These are phyloP conservation scores for Neltuma alba DNA, from an alignment of 306 rosid genomes.

Conservation along the genomic window DNA sequence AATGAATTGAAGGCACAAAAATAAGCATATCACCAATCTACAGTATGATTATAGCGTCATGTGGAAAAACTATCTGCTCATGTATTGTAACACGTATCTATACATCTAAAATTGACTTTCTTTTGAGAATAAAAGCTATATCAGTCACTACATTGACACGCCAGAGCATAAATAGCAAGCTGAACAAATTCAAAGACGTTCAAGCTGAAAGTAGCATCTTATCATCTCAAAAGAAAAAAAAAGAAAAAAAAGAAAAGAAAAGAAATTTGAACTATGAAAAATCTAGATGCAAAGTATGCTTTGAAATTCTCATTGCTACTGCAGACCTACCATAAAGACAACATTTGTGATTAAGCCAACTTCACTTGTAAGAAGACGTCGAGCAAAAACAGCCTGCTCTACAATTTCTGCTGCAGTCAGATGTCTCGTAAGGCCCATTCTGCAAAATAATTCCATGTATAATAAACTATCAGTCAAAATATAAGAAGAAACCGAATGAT, in stretches of 20 bases:
- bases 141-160: constrained; percentile 9
- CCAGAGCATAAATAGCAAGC: background rate
- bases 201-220: constrained; percentile 10
- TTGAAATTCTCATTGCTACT: constrained; percentile 10
- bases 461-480: constrained; percentile 27
- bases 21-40: background rate
- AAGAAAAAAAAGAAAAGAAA: background rate
- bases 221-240: background rate
- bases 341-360: constrained; percentile 88
- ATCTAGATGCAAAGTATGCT: background rate
- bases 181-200: constrained; percentile 12
- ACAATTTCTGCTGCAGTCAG: constrained; percentile 92
- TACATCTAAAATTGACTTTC: background rate
- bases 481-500: background rate
- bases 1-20: background rate
- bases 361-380: constrained; percentile 74
- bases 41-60: background rate
- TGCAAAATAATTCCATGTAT: constrained; percentile 42
- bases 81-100: background rate
- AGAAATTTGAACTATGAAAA: background rate
- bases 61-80: background rate
- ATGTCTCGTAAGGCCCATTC: constrained; percentile 93
- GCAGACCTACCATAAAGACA: constrained; percentile 80
- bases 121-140: constrained; percentile 14
- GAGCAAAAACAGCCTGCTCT: constrained; percentile 87